Evolutionary conservation across 495 filamentous ascomycete genomes (phyloP), one percentile per base, ranked within the genome.

Genomic region (Penicillium roqueforti): DNA sequence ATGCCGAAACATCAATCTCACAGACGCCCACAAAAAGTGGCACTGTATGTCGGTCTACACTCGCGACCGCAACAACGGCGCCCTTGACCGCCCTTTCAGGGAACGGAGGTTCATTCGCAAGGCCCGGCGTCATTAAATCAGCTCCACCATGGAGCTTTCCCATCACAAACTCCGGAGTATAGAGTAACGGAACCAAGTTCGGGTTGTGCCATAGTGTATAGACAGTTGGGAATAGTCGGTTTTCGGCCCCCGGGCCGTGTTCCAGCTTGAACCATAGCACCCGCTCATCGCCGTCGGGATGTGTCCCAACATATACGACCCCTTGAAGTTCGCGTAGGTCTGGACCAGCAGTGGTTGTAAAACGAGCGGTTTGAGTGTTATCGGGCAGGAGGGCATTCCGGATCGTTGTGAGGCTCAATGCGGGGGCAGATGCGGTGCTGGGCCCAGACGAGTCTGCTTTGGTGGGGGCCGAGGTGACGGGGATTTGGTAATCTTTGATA

Each of bases 111-210:
- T 87, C 85, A 38, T 81, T 76, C 6, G 84, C 83, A 9, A 89
- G 70, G 23, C 86, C 86, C 1, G 86, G 86, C 1, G 80, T 88
- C 86, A 89, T 89, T n/a, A 89, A 68, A 66, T 87, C 85, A 3
- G 86, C 85, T 5, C 86, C 87, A 6, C 76, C 72, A 31, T 75
- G 78, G 4, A 89, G 69, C 66, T 87, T 88, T 46, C 75, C 67
- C 58, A 89, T 75, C 4, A 88, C 86, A 26, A 81, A 64, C 1
- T 74, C 68, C 8, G 82, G 81, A 0, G 86, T 89, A 56, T 87
- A 76, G 3, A 89, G 73, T 10, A 89, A 59, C 0, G 86, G 82
- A 1, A 88, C 67, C 13, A 89, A 61, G 14, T 71, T 65, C 1
- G 87, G 74, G 56, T 87, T 84, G 38, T 79, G 70, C 85, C 85